Base-by-base conservation (phyloP, 2,329 filamentous ascomycete genomes). In the Neonectria magnoliae region DNA sequence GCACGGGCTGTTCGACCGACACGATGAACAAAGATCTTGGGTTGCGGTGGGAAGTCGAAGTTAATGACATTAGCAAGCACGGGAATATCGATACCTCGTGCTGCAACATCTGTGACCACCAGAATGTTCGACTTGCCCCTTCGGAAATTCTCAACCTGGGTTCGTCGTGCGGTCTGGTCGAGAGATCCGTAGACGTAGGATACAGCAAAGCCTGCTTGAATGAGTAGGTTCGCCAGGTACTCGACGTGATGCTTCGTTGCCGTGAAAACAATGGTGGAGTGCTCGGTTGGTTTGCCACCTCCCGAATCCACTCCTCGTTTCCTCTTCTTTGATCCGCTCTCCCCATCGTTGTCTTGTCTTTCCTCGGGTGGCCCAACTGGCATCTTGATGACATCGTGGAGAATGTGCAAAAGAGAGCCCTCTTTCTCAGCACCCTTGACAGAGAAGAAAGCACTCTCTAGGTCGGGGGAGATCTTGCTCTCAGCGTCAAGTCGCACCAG, bases 221-320 rank as follows among this genome's bases (percentile, higher is more conserved):
- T 86, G n/a, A 99, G 84, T n/a, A 99, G 81, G 47, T 88, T 87
- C 42, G 92, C 89, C 4, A 99, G 81, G 75, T 98, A 99, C 73
- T 99, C 97, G 57, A 99, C 96, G 75, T 98, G 94, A 80, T 99
- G 96, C 76, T 99, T 98, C 0, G 96, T 98, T 2, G 95, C 93
- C 0, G 93, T 89, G 75, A 99, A 99, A 4, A 99, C 84, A 71
- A 99, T 98, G 0, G 97, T 99, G 0, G 96, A 98, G 77, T 97
- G 91, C 64, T 93, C 87, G 0, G 94, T 96, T 2, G 94, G 93
- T 59, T 91, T 93, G 38, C 85, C 85, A 2, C 84, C 80, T 11
- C 82, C 76, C 64, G 87, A 84, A 5, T 83, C 81, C 25, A 84
- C 81, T 56, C 75, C 75, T 7, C 91, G 86, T 79, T 95, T 96